Conservation (phyloP, 352 stramenopile genomes). For the Pythium monospermum region DNA sequence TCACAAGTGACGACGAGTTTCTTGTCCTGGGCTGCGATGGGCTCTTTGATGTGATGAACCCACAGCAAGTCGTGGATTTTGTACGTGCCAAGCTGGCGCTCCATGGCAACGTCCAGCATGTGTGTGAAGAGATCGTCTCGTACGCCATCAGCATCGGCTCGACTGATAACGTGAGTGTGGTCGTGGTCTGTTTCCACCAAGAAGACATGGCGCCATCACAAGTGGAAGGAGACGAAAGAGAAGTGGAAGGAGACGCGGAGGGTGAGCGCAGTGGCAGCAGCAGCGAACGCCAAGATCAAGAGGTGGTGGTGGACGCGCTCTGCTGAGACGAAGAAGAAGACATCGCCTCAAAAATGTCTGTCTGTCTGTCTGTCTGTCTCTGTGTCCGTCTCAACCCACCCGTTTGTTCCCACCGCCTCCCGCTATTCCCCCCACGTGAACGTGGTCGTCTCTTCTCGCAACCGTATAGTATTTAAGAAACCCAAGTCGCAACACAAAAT, state of each 20-base stretch:
- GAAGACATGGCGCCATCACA: constrained; percentile 23
- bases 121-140: constrained; percentile 76
- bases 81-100: constrained; percentile 63
- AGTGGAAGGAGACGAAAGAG: neutral
- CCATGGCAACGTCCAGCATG: constrained; percentile 71
- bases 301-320: neutral
- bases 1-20: constrained; percentile 67
- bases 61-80: constrained; percentile 80
- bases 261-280: too few relatives aligned
- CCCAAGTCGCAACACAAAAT: too few relatives aligned
- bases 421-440: too few relatives aligned
- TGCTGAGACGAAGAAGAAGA: neutral
- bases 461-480: too few relatives aligned
- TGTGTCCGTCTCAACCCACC: too few relatives aligned
- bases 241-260: too few relatives aligned
- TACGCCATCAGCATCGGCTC: constrained; percentile 77
- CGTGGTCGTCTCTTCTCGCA: neutral
- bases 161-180: constrained; percentile 78
- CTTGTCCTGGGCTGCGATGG: constrained; percentile 80
- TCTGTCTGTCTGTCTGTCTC: neutral
- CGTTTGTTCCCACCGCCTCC: neutral
- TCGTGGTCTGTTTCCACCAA: constrained; percentile 79
- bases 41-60: constrained; percentile 82
- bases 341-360: neutral
- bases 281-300: too few relatives aligned